phyloP scores from a whole-genome alignment of 495 filamentous ascomycete genomes.

The Tuber brumale region DNA sequence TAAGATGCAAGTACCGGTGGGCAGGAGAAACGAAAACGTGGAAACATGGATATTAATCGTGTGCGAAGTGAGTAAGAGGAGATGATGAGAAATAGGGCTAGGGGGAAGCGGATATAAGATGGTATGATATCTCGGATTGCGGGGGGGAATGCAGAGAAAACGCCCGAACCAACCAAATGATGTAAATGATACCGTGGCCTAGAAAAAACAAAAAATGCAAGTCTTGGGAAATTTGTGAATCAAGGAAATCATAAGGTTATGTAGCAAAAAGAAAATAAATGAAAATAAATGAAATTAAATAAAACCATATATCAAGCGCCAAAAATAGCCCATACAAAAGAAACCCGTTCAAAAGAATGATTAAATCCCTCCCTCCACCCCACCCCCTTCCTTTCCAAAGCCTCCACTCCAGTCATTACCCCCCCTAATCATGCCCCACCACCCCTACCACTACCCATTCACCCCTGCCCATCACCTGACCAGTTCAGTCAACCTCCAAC shows the following conservation, averaged over 20 bases:
- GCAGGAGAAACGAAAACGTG: not conserved
- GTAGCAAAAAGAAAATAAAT: not conserved
- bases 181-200: not conserved
- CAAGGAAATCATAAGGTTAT: not conserved
- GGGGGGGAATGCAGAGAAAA: not conserved
- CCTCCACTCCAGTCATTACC: not conserved
- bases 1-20: not conserved
- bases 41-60: not conserved
- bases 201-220: not conserved
- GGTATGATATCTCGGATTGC: not conserved
- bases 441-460: not conserved
- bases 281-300: not conserved
- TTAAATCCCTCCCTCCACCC: not conserved
- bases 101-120: not conserved
- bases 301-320: not conserved
- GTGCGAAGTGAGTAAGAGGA: not conserved
- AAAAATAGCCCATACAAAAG: not conserved
- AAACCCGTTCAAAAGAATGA: not conserved
- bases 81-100: not conserved
- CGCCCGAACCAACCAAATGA: not conserved
- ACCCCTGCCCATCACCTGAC: not conserved
- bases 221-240: not conserved
- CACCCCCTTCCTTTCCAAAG: not conserved
- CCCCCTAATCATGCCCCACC: not conserved
- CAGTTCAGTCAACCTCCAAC: constrained; percentile 22